These are phyloP conservation scores for Podaxis rugospora DNA, from an alignment of 768 basidiomycete species.

Conservation along the genomic window DNA sequence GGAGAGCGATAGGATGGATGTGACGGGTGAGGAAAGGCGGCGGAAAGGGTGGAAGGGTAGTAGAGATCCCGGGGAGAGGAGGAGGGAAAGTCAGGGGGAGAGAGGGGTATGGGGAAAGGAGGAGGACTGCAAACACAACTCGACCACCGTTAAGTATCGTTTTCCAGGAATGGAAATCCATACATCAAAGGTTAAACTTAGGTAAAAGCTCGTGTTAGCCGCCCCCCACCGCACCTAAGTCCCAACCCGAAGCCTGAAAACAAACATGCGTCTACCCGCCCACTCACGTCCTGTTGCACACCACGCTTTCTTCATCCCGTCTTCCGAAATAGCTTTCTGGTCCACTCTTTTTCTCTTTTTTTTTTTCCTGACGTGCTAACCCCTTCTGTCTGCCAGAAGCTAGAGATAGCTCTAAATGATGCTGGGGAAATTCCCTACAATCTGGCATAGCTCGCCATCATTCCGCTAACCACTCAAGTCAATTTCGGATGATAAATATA, in stretches of 20 bases:
- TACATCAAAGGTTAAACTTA: background rate
- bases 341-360: too few species aligned
- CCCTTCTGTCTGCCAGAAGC: too few species aligned
- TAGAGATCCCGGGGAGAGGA: background rate
- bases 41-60: conserved; percentile 1
- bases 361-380: too few species aligned
- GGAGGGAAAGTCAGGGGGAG: background rate
- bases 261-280: background rate
- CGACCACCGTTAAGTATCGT: background rate
- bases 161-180: background rate
- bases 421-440: background rate
- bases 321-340: too few species aligned
- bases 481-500: too few species aligned
- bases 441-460: background rate
- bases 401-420: too few species aligned
- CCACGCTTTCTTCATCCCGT: background rate
- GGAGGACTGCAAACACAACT: background rate
- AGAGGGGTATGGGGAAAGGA: background rate
- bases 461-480: background rate
- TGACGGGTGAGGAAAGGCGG: conserved; percentile 19
- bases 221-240: background rate
- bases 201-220: conserved; percentile 3
- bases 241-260: background rate
- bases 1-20: conserved; percentile 14
- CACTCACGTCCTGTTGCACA: background rate